These are phyloP conservation scores for Lentinula edodes DNA, from an alignment of 768 basidiomycete genomes.

Conservation along the genomic window DNA sequence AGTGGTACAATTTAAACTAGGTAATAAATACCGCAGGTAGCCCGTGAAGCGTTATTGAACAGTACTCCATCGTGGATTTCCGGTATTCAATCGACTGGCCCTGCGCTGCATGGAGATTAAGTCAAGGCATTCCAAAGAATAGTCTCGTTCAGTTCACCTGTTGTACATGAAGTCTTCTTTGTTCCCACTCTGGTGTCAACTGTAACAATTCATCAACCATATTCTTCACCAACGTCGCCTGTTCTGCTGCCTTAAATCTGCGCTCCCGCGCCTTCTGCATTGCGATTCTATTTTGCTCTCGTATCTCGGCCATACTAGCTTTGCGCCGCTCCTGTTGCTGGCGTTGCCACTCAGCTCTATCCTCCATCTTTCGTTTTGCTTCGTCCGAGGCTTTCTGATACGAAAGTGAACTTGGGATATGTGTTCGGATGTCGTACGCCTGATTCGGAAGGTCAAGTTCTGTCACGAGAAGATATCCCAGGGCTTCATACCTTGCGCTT, in stretches of 20 bases:
- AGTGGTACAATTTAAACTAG: neutral
- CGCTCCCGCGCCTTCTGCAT: constrained; percentile 31
- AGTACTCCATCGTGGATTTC: neutral
- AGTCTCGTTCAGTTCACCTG: constrained; percentile 32
- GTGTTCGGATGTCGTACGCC: constrained; percentile 44
- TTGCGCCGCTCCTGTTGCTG: constrained; percentile 43
- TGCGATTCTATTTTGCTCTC: constrained; percentile 25
- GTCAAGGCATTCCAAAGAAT: neutral
- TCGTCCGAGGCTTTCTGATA: constrained; percentile 29
- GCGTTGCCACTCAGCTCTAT: constrained; percentile 51
- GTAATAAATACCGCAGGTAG: neutral
- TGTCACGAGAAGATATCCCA: neutral
- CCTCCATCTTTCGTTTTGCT: constrained; percentile 36
- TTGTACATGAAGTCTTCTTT: constrained; percentile 44
- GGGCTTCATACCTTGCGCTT: constrained; percentile 46
- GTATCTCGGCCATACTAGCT: constrained; percentile 41
- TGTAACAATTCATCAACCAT: constrained; percentile 47
- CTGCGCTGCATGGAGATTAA: neutral
- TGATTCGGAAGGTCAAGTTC: constrained; percentile 14
- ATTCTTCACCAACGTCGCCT: constrained; percentile 41
- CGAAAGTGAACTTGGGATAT: constrained; percentile 19
- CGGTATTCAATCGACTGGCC: neutral
- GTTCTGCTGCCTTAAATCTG: constrained; percentile 34
- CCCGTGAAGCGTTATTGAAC: neutral
- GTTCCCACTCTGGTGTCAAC: constrained; percentile 58